These are phyloP conservation scores for Cucurbita argyrosperma DNA, from an alignment of 306 rosid genomes.

Conservation along the genomic window DNA sequence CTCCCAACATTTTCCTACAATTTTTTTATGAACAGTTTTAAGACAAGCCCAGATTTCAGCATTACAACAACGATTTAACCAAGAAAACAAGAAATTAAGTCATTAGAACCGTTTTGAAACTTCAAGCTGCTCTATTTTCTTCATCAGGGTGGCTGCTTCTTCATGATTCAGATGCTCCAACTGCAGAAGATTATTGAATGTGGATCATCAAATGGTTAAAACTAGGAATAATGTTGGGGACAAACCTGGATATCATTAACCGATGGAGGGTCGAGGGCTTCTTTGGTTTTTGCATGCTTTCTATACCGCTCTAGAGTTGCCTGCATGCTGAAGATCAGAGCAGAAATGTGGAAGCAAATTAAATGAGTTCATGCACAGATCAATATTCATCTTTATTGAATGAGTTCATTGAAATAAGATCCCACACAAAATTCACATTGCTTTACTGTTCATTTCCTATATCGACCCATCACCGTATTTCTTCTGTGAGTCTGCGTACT, in stretches of 20 bases:
- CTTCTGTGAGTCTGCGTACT: too few species aligned
- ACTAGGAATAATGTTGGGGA: not conserved
- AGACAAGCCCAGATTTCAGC: not conserved
- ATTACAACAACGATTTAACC: not conserved
- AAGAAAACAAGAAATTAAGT: not conserved
- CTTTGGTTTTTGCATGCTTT: slow-evolving; percentile 25
- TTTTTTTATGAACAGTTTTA: not conserved
- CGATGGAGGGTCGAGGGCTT: slow-evolving; percentile 12
- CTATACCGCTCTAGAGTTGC: slow-evolving; percentile 46
- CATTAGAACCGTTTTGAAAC: slow-evolving; percentile 43
- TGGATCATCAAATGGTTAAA: not conserved
- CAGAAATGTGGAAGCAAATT: not conserved
- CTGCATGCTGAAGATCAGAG: slow-evolving; percentile 31
- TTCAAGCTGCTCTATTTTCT: slow-evolving; percentile 62
- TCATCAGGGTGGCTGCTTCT: slow-evolving; percentile 47
- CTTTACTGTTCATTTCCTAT: too few species aligned
- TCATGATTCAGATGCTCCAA: slow-evolving; percentile 50
- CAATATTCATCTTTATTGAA: not conserved
- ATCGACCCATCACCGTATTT: too few species aligned
- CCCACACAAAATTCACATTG: too few species aligned
- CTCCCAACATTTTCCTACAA: slow-evolving; percentile 56
- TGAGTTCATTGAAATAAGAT: too few species aligned
- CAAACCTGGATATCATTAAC: slow-evolving; percentile 50
- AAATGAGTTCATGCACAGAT: not conserved
- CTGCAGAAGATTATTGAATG: not conserved